Evolutionary conservation across 1,139 yeast genomes (phyloP), one percentile per base, ranked within the genome.

Genomic region (Kurtzmaniella natalensis): DNA sequence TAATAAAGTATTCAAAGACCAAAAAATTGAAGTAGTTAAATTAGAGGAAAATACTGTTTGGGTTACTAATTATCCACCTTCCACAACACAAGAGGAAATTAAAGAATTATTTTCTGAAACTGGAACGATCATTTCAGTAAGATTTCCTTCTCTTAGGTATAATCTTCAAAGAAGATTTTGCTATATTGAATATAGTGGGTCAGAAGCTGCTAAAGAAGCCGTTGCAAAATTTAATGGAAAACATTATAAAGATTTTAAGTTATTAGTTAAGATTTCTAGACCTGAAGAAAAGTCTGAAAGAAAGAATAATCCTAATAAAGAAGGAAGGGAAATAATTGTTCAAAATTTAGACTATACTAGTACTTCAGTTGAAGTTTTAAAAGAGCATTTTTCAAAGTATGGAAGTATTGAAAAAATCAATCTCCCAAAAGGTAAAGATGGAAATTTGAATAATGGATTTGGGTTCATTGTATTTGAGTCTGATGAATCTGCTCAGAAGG

Each of bases 11-110:
- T 39, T 83, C 0, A 63, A 63, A 0, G 42, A 48, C 3, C 14
- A 35, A 9, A 66, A 62, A 28, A 58, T 85, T 0, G 36, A 50
- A 3, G 84, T 87, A 0, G 55, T 50, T 5, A 57, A 72, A 25
- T 61, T 75, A 1, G 44, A 52, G 14, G 60, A 69, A 5, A 61
- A 74, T 9, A 78, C 83, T 0, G 45, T 83, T 0, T 83, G 81
- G 76, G 78, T 78, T 2, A 75, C 94, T 0, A 86, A 86, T 47
- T 86, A 73, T 46, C 88, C 94, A 0, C 81, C 88, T 0, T 51
- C 62, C 1, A 72, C 56, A 45, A 63, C 68, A 0, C 65, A 64
- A 27, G 57, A 55, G 0, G 57, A 67, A 7, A 37, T 87, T 0
- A 46, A 51, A 13, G 44, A 51, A 0, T 29, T 73, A n/a, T 81